phyloP scores from a whole-genome alignment of 208 protist genomes.

The Wallacemonas sp. region DNA sequence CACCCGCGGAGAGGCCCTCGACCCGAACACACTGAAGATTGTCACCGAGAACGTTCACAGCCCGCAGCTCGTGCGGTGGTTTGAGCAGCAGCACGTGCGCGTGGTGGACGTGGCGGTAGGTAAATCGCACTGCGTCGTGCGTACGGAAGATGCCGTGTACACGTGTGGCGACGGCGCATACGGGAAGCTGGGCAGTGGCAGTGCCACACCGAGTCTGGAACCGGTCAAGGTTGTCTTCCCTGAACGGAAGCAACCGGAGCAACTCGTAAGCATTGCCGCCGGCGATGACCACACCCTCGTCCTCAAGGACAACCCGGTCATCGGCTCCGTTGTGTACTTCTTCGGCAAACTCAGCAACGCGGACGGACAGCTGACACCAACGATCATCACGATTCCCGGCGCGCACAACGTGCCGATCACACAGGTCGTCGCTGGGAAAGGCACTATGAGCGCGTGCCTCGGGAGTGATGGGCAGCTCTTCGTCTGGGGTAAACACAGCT shows the following conservation, averaged over 20 bases:
- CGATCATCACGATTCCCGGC: constrained; percentile 35
- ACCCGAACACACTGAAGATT: constrained; percentile 54
- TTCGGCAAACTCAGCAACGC: constrained; percentile 65
- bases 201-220: constrained; percentile 33
- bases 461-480: constrained; percentile 44
- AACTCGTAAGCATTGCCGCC: constrained; percentile 49
- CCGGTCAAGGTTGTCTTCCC: constrained; percentile 69
- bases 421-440: constrained; percentile 46
- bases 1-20: constrained; percentile 56
- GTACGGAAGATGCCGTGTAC: constrained; percentile 68
- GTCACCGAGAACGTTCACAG: constrained; percentile 38
- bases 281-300: constrained; percentile 81
- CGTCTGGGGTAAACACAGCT: constrained; percentile 77
- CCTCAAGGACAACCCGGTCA: constrained; percentile 49
- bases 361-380: constrained; percentile 56
- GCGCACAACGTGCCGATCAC: constrained; percentile 15
- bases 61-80: constrained; percentile 62
- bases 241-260: constrained; percentile 48
- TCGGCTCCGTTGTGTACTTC: constrained; percentile 74
- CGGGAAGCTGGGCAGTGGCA: constrained; percentile 71
- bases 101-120: constrained; percentile 67
- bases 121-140: constrained; percentile 55
- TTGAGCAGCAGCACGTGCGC: constrained; percentile 62
- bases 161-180: constrained; percentile 64
- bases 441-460: constrained; percentile 36